Conservation (phyloP, 1,139 yeast genomes). For the Taiozyma sp. region DNA sequence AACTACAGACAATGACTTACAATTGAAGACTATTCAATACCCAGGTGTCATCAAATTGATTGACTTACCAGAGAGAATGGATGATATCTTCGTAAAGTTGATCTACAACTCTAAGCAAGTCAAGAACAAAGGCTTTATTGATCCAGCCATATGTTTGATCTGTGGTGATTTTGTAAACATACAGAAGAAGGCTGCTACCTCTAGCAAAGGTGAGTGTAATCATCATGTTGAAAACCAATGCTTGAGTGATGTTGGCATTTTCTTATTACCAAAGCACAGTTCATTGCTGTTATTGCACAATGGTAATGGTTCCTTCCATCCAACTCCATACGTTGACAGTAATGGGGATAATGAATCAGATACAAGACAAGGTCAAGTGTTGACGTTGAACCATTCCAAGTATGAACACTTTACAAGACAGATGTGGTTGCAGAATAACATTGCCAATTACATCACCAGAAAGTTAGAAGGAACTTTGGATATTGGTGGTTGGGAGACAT, state of each 20-base stretch:
- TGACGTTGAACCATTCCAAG: slow-evolving; percentile 55
- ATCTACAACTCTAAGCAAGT: slow-evolving; percentile 39
- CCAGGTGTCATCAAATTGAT: slow-evolving; percentile 57
- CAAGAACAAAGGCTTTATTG: slow-evolving; percentile 35
- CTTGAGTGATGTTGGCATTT: slow-evolving; percentile 67
- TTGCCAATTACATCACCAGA: slow-evolving; percentile 73
- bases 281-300: slow-evolving; percentile 61
- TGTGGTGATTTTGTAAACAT: slow-evolving; percentile 70
- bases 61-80: slow-evolving; percentile 61
- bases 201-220: slow-evolving; percentile 58
- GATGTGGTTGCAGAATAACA: slow-evolving; percentile 76
- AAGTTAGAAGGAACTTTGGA: slow-evolving; percentile 74
- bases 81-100: slow-evolving; percentile 57
- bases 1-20: slow-evolving; percentile 18
- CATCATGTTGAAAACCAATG: slow-evolving; percentile 62
- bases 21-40: slow-evolving; percentile 37
- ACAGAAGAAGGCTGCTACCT: slow-evolving; percentile 53
- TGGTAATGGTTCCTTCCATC: slow-evolving; percentile 74
- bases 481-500: slow-evolving; percentile 94
- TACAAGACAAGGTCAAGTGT: slow-evolving; percentile 64
- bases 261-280: slow-evolving; percentile 70
- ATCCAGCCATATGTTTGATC: slow-evolving; percentile 83
- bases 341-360: slow-evolving; percentile 88
- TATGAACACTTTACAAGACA: slow-evolving; percentile 64
- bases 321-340: slow-evolving; percentile 78